phyloP scores from a whole-genome alignment of 2,329 filamentous ascomycete species.

The Alternaria triticimaculans region DNA sequence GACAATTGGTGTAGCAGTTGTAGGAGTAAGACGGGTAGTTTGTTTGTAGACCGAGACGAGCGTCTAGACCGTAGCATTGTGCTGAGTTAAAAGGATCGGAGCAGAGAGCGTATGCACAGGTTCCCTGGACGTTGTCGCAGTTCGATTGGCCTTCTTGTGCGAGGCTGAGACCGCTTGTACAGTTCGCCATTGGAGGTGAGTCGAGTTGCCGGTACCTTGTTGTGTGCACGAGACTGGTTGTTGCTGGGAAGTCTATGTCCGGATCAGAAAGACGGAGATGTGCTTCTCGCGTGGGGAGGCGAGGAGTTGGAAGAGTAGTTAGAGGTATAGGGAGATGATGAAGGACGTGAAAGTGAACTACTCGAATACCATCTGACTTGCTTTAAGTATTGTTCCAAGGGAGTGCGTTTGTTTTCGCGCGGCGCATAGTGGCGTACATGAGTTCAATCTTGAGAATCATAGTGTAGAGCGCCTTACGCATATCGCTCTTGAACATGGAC shows the following conservation, averaged over 20 bases:
- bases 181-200: background rate
- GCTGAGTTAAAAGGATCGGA: background rate
- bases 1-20: background rate
- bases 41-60: background rate
- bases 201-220: background rate
- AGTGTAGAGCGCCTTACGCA: background rate
- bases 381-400: background rate
- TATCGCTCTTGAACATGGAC: background rate
- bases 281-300: background rate
- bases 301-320: background rate
- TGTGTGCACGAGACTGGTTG: background rate
- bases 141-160: background rate
- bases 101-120: background rate
- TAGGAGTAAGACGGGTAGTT: background rate
- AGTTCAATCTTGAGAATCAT: background rate
- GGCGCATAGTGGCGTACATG: background rate
- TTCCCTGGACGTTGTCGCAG: background rate
- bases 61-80: background rate
- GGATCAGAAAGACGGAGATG: background rate
- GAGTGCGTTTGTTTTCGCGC: background rate
- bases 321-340: background rate
- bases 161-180: background rate
- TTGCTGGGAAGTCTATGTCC: rapidly evolving
- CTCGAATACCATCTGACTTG: background rate
- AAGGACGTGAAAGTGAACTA: background rate